A percentile compares a stretch with the other conserved stretches of the same genome.
These are phyloP conservation scores for Mucor indicus DNA, from an alignment of 371 early-diverging fungal species.

Conservation along the genomic window DNA sequence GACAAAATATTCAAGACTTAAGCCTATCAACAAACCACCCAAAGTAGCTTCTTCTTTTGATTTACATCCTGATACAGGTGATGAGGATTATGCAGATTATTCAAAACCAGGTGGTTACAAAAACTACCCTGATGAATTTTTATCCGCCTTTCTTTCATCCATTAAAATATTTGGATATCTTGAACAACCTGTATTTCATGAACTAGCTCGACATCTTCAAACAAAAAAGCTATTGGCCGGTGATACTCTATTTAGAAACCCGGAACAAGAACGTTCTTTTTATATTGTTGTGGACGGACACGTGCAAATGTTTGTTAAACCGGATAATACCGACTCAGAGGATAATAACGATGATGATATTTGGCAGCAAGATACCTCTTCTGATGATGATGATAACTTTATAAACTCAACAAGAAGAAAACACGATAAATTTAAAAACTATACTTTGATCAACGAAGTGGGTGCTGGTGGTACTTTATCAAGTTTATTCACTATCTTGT, in stretches of 20 bases:
- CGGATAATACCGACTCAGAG: slow-evolving; percentile 31
- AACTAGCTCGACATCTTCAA: slow-evolving; percentile 84
- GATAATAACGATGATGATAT: slow-evolving; percentile 31
- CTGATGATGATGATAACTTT: no score
- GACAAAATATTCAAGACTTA: slow-evolving; percentile 78
- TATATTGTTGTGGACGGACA: slow-evolving; percentile 94
- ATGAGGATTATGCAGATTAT: slow-evolving; percentile 47
- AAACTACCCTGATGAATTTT: slow-evolving; percentile 79
- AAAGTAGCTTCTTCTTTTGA: slow-evolving; percentile 68
- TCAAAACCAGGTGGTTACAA: slow-evolving; percentile 37
- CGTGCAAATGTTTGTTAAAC: slow-evolving; percentile 78
- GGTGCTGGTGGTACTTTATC: slow-evolving; percentile 89
- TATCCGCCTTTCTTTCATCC: slow-evolving; percentile 78
- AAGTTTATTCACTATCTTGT: slow-evolving; percentile 89
- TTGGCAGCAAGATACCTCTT: no score
- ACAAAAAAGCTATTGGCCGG: slow-evolving; percentile 84
- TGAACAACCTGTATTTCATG: slow-evolving; percentile 94
- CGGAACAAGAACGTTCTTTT: slow-evolving; percentile 76
- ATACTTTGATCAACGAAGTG: slow-evolving; percentile 86
- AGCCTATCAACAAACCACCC: slow-evolving; percentile 47
- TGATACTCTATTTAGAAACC: slow-evolving; percentile 79
- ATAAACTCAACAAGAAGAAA: neutral
- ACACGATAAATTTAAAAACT: slow-evolving; percentile 44
- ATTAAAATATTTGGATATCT: slow-evolving; percentile 98
- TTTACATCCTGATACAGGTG: slow-evolving; percentile 69